Conservation (phyloP, 331 rosid genomes). For the Rhamnella rubrinervis region DNA sequence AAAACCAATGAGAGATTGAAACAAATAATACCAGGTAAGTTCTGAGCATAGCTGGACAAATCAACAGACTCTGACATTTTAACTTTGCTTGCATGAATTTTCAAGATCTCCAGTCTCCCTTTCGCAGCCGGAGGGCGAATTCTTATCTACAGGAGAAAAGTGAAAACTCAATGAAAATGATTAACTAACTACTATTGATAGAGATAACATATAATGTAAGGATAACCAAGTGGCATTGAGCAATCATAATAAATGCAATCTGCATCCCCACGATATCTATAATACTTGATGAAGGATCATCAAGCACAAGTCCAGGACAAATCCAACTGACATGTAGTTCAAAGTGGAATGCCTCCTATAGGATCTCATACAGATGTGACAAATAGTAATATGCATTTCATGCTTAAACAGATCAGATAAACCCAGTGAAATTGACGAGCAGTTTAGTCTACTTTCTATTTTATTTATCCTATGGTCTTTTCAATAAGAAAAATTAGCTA, state of each 20-base stretch:
- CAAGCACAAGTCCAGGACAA: neutral
- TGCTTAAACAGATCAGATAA: neutral
- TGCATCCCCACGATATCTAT: neutral
- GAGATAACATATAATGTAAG: slow-evolving; percentile 14
- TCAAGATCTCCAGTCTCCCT: slow-evolving; percentile 88
- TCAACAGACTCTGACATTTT: slow-evolving; percentile 88
- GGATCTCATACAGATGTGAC: neutral
- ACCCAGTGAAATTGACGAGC: slow-evolving; percentile 17
- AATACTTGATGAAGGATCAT: neutral
- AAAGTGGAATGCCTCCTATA: too few species aligned
- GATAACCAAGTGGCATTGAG: slow-evolving; percentile 14
- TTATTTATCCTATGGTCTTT: neutral
- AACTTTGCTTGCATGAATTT: slow-evolving; percentile 89
- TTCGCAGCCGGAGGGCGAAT: slow-evolving; percentile 83
- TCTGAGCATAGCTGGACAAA: slow-evolving; percentile 79
- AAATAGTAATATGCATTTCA: neutral
- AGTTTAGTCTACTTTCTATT: slow-evolving; percentile 1
- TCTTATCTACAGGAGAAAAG: slow-evolving; percentile 60
- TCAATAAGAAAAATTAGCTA: slow-evolving; percentile 17
- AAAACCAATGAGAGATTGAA: slow-evolving; percentile 12
- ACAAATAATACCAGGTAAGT: slow-evolving; percentile 67
- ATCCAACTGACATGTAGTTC: neutral
- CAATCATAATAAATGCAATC: slow-evolving; percentile 5
- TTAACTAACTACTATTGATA: slow-evolving; percentile 8
- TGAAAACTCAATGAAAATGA: slow-evolving; percentile 21